Evolutionary conservation across 2,329 filamentous ascomycete species (phyloP).

Genomic region (Fusarium verrucosum): DNA sequence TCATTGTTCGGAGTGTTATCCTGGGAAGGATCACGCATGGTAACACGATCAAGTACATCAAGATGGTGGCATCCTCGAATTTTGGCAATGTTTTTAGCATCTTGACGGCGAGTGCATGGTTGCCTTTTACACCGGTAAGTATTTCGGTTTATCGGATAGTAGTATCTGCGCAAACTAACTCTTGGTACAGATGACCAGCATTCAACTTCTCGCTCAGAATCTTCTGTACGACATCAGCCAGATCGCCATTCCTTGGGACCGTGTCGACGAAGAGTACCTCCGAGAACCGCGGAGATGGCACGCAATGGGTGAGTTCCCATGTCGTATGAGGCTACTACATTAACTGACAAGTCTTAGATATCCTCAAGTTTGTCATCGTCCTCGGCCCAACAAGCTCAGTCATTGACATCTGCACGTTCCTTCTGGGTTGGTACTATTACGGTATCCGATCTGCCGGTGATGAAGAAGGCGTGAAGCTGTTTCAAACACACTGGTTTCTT

Average conservation of each 20-base stretch:
- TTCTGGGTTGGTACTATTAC: neutral
- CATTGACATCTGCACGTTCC: constrained; percentile 1
- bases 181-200: neutral
- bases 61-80: constrained; percentile 3
- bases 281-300: neutral
- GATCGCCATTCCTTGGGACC: constrained; percentile 8
- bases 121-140: neutral
- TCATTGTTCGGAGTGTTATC: neutral
- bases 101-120: constrained; percentile 1
- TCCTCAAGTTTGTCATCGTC: neutral
- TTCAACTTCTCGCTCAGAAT: neutral
- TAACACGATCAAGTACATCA: constrained; percentile 4
- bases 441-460: neutral
- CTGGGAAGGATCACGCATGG: neutral
- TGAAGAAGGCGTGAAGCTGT: neutral
- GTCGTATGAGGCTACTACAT: accelerated
- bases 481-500: neutral
- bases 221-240: neutral
- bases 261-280: neutral
- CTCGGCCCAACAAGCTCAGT: neutral
- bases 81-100: constrained; percentile 10
- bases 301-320: neutral
- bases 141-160: accelerated
- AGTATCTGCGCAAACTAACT: neutral
- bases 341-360: neutral